phyloP scores from a whole-genome alignment of 345 rosid genomes.

The Draba incana region DNA sequence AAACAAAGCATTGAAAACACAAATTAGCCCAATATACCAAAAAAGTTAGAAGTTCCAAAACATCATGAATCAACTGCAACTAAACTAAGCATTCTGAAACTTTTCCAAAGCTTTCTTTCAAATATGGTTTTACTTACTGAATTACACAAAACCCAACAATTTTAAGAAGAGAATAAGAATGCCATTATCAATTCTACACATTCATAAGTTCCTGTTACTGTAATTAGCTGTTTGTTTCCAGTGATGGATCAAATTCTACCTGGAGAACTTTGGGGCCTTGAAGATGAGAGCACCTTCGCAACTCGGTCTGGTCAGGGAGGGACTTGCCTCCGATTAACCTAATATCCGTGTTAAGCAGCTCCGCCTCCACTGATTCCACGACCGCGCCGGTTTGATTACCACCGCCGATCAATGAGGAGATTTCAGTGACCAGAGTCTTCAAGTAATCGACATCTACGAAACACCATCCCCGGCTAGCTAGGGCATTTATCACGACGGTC shows the following conservation, averaged over 20 bases:
- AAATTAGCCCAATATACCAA: background rate
- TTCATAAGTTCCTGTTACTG: background rate
- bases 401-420: conserved; percentile 54
- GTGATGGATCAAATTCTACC: conserved; percentile 41
- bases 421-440: too few species aligned
- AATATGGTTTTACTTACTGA: background rate
- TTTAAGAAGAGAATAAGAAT: background rate
- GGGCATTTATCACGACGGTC: conserved; percentile 53
- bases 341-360: conserved; percentile 79
- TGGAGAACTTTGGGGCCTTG: conserved; percentile 84
- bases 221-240: conserved; percentile 1
- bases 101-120: background rate
- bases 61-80: conserved; percentile 14
- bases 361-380: conserved; percentile 65
- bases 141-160: conserved; percentile 5
- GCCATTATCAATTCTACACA: background rate
- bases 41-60: background rate
- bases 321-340: conserved; percentile 65
- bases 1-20: conserved; percentile 4
- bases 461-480: conserved; percentile 75
- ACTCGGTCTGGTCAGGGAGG: conserved; percentile 52
- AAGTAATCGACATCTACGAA: conserved; percentile 52
- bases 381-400: conserved; percentile 45
- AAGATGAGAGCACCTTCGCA: conserved; percentile 58
- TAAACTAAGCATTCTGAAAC: conserved; percentile 6